Evolutionary conservation across 1,139 yeast genomes (phyloP).

Genomic region (Entelexis paramagnoliae): DNA sequence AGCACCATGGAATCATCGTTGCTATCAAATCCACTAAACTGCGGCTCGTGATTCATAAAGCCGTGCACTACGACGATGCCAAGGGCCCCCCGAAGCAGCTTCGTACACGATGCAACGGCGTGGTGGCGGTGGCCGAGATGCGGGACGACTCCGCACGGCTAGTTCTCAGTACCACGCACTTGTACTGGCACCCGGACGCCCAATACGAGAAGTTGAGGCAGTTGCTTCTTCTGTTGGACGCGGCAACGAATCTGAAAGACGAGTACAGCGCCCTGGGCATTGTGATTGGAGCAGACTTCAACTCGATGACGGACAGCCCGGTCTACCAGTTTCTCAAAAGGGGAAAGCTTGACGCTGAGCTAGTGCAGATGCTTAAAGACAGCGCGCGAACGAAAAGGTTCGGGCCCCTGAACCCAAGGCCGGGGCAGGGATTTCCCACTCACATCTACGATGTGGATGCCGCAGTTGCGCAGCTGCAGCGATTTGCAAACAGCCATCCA

Average conservation of each 20-base stretch:
- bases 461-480: constrained; percentile 4
- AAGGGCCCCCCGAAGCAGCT: constrained; percentile 11
- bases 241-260: background rate
- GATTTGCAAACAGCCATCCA: background rate
- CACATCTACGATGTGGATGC: background rate
- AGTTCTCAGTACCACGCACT: constrained; percentile 22
- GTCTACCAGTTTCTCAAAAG: constrained; percentile 9
- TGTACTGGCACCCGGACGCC: constrained; percentile 24
- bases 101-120: constrained; percentile 16
- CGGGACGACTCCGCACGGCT: background rate
- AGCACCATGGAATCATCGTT: constrained; percentile 21
- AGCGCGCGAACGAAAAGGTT: constrained; percentile 6
- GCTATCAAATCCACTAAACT: constrained; percentile 14
- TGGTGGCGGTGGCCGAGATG: constrained; percentile 5
- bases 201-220: constrained; percentile 23
- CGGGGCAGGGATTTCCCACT: background rate
- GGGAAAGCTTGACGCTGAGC: background rate
- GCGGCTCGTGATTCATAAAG: background rate
- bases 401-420: background rate
- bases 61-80: constrained; percentile 2
- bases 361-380: constrained; percentile 1
- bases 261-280: background rate
- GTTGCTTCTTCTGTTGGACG: constrained; percentile 8
- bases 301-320: constrained; percentile 20
- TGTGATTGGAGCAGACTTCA: constrained; percentile 23